A percentile compares a stretch with the other conserved stretches of the same genome.
Evolutionary conservation across 768 basidiomycete genomes (phyloP).

Genomic region (Floccularia luteovirens): DNA sequence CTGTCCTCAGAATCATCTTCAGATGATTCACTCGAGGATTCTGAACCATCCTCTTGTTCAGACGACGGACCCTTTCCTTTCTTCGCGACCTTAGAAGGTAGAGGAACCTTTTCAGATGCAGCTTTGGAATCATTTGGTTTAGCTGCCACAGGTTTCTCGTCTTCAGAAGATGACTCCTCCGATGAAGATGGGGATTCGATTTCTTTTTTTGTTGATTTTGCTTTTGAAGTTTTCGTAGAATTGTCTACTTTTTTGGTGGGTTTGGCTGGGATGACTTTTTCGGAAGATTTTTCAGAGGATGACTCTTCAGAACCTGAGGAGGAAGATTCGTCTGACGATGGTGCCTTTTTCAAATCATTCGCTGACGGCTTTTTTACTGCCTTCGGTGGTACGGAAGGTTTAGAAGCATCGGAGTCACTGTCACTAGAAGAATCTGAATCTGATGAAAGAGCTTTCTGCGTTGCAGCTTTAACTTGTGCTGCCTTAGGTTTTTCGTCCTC

Average conservation of each 20-base stretch:
- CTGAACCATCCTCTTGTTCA: conserved; percentile 15
- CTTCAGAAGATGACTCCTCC: no score
- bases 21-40: conserved; percentile 10
- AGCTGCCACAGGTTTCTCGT: conserved; percentile 1
- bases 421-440: conserved; percentile 24
- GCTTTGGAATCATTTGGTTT: conserved; percentile 9
- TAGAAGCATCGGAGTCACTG: conserved; percentile 21
- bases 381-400: conserved; percentile 10
- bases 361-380: conserved; percentile 7
- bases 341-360: conserved; percentile 10
- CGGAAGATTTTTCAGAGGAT: conserved; percentile 8
- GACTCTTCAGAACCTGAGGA: conserved; percentile 15
- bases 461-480: conserved; percentile 34
- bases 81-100: conserved; percentile 12
- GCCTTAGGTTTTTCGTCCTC: conserved; percentile 56
- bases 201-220: no score
- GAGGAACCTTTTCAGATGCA: conserved; percentile 19
- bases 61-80: conserved; percentile 7
- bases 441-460: conserved; percentile 24
- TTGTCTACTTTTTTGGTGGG: not conserved
- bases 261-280: not conserved
- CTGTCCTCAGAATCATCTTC: conserved; percentile 19
- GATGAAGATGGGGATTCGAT: no score
- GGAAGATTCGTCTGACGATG: conserved; percentile 4
- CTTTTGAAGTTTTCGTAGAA: no score